Conservation (phyloP, 176 grass and related monocot genomes). For the Puccinellia tenuiflora region DNA sequence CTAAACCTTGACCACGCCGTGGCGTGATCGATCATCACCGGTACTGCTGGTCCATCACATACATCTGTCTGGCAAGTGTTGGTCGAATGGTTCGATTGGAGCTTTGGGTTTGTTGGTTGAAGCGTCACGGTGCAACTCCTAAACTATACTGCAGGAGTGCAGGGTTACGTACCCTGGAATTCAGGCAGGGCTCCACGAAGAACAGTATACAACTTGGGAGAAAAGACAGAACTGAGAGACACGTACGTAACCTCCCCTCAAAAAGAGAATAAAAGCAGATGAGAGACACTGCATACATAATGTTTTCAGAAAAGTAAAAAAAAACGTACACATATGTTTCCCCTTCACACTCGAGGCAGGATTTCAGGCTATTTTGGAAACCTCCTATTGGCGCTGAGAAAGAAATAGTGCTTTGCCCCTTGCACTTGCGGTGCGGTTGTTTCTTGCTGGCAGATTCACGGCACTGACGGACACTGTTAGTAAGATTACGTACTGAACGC, state of each 20-base stretch:
- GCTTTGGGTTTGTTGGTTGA: conserved; percentile 8
- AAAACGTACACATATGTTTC: neutral
- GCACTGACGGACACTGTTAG: neutral
- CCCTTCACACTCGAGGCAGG: neutral
- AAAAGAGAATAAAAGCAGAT: conserved; percentile 17
- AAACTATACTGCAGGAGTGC: neutral
- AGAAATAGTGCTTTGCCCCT: neutral
- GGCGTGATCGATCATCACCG: neutral
- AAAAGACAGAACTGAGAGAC: conserved; percentile 24
- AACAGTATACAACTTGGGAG: conserved; percentile 3
- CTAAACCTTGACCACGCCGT: conserved; percentile 1
- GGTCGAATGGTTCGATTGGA: neutral
- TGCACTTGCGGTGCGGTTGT: neutral
- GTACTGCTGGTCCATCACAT: neutral
- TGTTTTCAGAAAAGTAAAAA: neutral
- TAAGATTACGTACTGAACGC: neutral
- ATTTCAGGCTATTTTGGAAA: conserved; percentile 13
- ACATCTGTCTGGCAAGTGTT: neutral
- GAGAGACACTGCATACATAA: neutral
- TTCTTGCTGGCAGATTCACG: neutral
- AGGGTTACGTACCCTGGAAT: conserved; percentile 15
- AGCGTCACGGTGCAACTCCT: conserved; percentile 8
- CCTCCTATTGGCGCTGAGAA: neutral
- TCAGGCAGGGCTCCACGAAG: conserved; percentile 31
- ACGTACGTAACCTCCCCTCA: conserved; percentile 7